Conservation (phyloP, 352 stramenopile species). For the Phytophthora pini region DNA sequence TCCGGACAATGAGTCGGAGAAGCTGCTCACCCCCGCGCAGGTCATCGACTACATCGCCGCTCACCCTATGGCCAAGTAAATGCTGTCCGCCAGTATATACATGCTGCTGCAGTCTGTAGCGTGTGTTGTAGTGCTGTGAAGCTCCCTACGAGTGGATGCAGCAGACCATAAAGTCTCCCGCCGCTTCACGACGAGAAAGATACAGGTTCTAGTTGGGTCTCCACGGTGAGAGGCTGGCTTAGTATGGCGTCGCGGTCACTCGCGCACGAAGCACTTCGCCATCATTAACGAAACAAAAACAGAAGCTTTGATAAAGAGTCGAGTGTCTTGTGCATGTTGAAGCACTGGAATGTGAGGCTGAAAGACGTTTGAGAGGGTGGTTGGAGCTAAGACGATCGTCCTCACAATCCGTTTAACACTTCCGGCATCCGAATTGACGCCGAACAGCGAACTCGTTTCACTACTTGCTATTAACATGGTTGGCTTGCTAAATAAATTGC, state of each 20-base stretch:
- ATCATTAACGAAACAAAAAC: constrained; percentile 44
- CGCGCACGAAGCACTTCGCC: constrained; percentile 23
- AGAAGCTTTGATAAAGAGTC: constrained; percentile 39
- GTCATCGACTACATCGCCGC: constrained; percentile 98
- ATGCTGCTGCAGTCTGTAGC: constrained; percentile 15
- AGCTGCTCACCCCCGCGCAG: constrained; percentile 96
- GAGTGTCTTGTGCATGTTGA: constrained; percentile 17
- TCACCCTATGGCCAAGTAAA: constrained; percentile 99
- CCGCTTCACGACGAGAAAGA: constrained; percentile 36
- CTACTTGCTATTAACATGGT: constrained; percentile 25
- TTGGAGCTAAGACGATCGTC: no score
- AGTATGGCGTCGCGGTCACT: constrained; percentile 1
- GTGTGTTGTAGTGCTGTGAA: constrained; percentile 14
- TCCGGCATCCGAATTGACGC: neutral
- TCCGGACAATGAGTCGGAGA: constrained; percentile 99
- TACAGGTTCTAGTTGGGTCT: constrained; percentile 25
- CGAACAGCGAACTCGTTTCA: constrained; percentile 15
- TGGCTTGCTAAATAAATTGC: constrained; percentile 38
- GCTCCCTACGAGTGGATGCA: constrained; percentile 1
- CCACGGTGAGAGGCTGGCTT: constrained; percentile 3
- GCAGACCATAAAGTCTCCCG: constrained; percentile 15
- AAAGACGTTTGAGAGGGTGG: neutral
- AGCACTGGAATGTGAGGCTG: constrained; percentile 17
- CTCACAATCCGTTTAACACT: constrained; percentile 29
- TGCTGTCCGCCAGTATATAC: constrained; percentile 1